Evolutionary conservation across 2,329 filamentous ascomycete species (phyloP).

Genomic region (Blastomyces parvus): DNA sequence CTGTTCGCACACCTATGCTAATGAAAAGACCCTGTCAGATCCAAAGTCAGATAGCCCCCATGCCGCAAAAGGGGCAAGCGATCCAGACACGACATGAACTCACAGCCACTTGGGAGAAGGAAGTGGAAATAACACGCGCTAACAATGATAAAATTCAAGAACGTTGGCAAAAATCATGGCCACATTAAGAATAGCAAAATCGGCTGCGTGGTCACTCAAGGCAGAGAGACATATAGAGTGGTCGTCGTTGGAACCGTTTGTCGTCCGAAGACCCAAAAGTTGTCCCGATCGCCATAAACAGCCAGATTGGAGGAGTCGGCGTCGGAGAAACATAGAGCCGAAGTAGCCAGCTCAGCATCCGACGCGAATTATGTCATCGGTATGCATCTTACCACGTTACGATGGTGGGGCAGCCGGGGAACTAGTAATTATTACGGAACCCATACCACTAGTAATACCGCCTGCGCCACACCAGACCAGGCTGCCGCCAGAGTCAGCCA

Average conservation of each 20-base stretch:
- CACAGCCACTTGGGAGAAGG: background rate
- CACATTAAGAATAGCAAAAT: background rate
- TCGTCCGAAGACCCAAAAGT: background rate
- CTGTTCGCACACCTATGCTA: background rate
- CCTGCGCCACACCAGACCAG: background rate
- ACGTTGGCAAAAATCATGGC: constrained; percentile 10
- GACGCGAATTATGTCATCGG: background rate
- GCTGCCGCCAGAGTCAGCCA: background rate
- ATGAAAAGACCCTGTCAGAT: background rate
- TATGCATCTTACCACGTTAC: background rate
- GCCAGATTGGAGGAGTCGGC: background rate
- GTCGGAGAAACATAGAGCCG: background rate
- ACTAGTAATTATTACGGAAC: background rate
- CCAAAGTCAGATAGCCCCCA: background rate
- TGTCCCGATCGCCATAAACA: background rate
- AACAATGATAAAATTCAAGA: constrained; percentile 9
- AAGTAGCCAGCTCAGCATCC: constrained; percentile 5
- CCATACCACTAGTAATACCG: background rate
- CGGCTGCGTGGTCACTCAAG: background rate
- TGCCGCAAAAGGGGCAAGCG: constrained; percentile 6
- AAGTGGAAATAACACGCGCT: constrained; percentile 2
- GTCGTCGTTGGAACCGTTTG: background rate
- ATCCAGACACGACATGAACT: background rate
- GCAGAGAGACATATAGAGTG: background rate
- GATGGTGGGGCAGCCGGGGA: too few relatives aligned